Evolutionary conservation across 139 green algal species (phyloP), one percentile per base, ranked within the genome.

Genomic region (Spirogloea muscicola): DNA sequence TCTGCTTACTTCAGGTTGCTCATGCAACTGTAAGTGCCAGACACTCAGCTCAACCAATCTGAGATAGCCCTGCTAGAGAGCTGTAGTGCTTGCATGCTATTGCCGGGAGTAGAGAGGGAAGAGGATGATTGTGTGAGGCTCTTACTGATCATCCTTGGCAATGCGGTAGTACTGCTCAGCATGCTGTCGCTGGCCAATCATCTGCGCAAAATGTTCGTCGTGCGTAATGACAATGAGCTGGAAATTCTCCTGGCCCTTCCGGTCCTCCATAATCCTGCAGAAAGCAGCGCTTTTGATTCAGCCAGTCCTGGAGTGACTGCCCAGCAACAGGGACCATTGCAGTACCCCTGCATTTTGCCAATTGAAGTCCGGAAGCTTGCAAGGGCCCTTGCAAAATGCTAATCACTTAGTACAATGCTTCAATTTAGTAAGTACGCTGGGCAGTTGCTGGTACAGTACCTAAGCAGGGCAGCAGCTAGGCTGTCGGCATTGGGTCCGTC

Each of bases 151-250:
- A 64, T 88, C 72, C 33, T 88, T 88, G 29, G 72, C 78, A 33
- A 88, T 73, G 2, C 82, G 57, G 71, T 76, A 88, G 58, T 88
- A 88, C 18, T 76, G 66, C 58, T 88, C 77, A 7, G 81, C 69
- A 25, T 85, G 66, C 43, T 87, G 51, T 13, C 76, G 72, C 34
- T 77, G 64, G 31, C 84, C 84, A 66, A 88, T 86, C 67, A 86
- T 57, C 39, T 82, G 65, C 0, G 84, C 91, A 78, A 97, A 97
- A 29, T 81, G 51, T 78, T 98, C 93, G 72, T 99, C 94, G 76
- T 99, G 94, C 0, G 94, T 99, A 85, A 99, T 99, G 40, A 99
- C 90, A 21, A 99, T 89, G 27, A 98, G 89, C 87, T 99, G 94
- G 85, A 99, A 98, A 82, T 96, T 96, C 52, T 94, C 88, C 81